Percentiles rank a stretch among this genome's conserved stretches.
Conservation (phyloP, 2,329 filamentous ascomycete species). For the Pseudogymnoascus sp. region DNA sequence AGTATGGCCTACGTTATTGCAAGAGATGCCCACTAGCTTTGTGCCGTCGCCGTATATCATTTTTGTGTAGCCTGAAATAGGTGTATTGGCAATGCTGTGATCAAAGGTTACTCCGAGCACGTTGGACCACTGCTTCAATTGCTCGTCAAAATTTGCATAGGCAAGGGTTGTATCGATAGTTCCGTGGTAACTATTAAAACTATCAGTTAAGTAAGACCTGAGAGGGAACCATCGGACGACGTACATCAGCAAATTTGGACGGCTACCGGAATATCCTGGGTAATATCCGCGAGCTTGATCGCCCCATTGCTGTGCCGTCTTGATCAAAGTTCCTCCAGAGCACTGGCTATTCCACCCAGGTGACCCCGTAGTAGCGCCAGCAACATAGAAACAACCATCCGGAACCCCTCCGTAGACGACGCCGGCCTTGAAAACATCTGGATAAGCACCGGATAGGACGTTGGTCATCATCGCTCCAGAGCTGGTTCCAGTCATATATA, state of each 20-base stretch:
- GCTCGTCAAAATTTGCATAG: constrained; percentile 17
- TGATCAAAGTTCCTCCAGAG: constrained; percentile 26
- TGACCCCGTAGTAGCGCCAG: constrained; percentile 33
- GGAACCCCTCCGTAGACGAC: constrained; percentile 38
- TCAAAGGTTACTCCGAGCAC: neutral
- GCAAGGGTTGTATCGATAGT: constrained; percentile 33
- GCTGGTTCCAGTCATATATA: constrained; percentile 46
- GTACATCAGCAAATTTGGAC: constrained; percentile 32
- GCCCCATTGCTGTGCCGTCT: constrained; percentile 40
- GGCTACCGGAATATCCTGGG: constrained; percentile 32
- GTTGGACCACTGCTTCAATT: neutral
- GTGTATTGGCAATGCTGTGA: neutral
- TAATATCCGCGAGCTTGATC: constrained; percentile 36
- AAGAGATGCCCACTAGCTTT: too few relatives aligned
- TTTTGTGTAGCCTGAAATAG: too few relatives aligned
- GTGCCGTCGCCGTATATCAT: too few relatives aligned
- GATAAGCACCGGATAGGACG: constrained; percentile 40
- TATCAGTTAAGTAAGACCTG: neutral
- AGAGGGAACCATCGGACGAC: neutral
- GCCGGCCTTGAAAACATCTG: constrained; percentile 40
- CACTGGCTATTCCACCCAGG: constrained; percentile 46
- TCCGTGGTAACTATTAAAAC: constrained; percentile 29
- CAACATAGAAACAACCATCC: constrained; percentile 35
- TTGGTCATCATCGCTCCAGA: constrained; percentile 47
- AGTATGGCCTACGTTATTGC: too few relatives aligned